Base-by-base conservation (phyloP, 1,284 basidiomycete species). In the Kalmanozyma brasiliensis region DNA sequence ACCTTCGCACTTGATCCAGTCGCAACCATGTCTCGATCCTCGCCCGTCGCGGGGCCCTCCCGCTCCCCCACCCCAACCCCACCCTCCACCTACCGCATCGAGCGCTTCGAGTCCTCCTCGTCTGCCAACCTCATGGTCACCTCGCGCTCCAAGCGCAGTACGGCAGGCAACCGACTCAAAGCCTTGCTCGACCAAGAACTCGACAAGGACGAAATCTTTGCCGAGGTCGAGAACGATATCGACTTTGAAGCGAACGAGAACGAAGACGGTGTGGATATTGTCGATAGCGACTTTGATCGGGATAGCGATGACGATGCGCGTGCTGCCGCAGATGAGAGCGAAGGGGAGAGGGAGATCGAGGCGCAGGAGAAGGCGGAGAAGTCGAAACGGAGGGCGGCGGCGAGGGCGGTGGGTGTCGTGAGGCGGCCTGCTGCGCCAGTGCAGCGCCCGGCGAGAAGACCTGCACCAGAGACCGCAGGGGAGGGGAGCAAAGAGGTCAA, bases 231-330 rank as follows among this genome's bases (percentile, higher is more conserved):
- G 19, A 64, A 74, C 41, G 79, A 81, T 35, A 41, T 70, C 24
- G 77, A 79, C 23, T 81, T 79, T 33, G 47, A 77, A 45, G 73
- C 55, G 2, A 49, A 66, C 23, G 73, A 73, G 11, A 70, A 74
- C 43, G 60, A 73, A 16, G 78, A 79, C 41, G 65, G 70, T 19
- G 66, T 81, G 4, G 79, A 81, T 41, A 80, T 79, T 35, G 70
- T 81, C 9, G 79, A 81, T 52, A 74, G 69, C 11, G 79, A 81
- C 52, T 81, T 81, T 48, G 79, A 73, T 45, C 63, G 64, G 13
- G 61, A 67, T 20, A 63, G 65, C 10, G 68, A 77, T 33, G 78
- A 74, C 26, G 67, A 73, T 26, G 73, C 46, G 3, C 52, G 49
- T 4, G 52, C 13, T 9, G 52, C 10, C 8, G 51, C 59, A 4